These are phyloP conservation scores for Mixia osmundae DNA, from an alignment of 1,284 basidiomycete species.

Conservation along the genomic window DNA sequence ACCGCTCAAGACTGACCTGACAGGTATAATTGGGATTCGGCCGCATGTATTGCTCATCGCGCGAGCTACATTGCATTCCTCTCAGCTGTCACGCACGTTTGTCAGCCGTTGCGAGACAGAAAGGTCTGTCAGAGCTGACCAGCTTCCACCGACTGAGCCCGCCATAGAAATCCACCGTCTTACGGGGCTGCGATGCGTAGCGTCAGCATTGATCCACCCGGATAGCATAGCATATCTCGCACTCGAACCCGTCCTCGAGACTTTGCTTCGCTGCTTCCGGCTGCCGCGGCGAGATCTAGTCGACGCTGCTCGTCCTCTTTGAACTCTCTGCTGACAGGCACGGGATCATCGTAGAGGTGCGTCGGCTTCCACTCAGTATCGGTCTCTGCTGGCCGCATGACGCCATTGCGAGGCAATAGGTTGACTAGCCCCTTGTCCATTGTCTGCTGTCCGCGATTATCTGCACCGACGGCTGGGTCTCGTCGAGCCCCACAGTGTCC, in stretches of 20 bases:
- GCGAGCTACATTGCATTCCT: constrained; percentile 5
- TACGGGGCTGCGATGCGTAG: constrained; percentile 34
- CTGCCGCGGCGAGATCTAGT: not conserved
- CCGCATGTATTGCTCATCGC: constrained; percentile 45
- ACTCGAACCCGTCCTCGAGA: no score
- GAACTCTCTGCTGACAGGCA: constrained; percentile 12
- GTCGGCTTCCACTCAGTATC: no score
- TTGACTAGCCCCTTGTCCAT: no score
- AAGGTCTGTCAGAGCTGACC: constrained; percentile 26
- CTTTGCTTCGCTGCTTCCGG: not conserved
- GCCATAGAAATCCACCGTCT: constrained; percentile 86
- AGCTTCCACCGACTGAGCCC: constrained; percentile 57
- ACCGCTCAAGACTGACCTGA: constrained; percentile 11
- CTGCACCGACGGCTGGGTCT: no score
- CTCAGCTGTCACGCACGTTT: constrained; percentile 6
- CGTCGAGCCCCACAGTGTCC: no score
- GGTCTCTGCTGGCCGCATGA: no score
- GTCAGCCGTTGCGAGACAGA: not conserved
- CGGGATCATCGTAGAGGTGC: no score
- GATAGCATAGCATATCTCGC: no score
- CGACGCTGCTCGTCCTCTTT: constrained; percentile 5
- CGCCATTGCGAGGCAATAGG: no score
- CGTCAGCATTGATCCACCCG: no score
- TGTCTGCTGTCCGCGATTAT: no score
- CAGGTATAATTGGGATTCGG: constrained; percentile 32